These are phyloP conservation scores for Phaeotremella fagi DNA, from an alignment of 768 basidiomycete genomes.

Conservation along the genomic window DNA sequence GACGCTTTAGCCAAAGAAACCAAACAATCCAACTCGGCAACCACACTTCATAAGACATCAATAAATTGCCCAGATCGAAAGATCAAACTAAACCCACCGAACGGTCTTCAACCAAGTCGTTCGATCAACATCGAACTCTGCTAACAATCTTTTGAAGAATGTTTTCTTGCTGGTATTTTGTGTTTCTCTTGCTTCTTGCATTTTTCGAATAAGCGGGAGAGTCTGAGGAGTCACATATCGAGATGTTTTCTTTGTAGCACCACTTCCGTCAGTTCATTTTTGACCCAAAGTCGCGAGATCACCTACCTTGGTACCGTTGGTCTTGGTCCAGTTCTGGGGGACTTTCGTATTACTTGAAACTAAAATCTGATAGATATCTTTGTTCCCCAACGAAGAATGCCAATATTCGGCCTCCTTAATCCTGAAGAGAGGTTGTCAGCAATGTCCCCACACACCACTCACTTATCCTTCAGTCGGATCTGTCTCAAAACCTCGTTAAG, in stretches of 20 bases:
- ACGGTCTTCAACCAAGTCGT: slow-evolving; percentile 44
- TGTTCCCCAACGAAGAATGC: slow-evolving; percentile 78
- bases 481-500: slow-evolving; percentile 65
- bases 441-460: slow-evolving; percentile 10
- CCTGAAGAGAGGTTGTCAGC: slow-evolving; percentile 44
- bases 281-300: neutral
- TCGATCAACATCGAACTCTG: slow-evolving; percentile 47
- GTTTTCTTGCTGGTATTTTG: slow-evolving; percentile 71
- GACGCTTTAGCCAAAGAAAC: slow-evolving; percentile 87
- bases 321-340: slow-evolving; percentile 81
- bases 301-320: slow-evolving; percentile 69
- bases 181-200: slow-evolving; percentile 92
- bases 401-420: slow-evolving; percentile 56
- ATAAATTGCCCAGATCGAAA: neutral
- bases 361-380: slow-evolving; percentile 91
- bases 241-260: slow-evolving; percentile 56
- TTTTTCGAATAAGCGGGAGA: slow-evolving; percentile 63
- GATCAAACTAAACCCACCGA: slow-evolving; percentile 24
- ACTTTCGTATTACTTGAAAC: slow-evolving; percentile 60
- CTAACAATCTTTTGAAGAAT: slow-evolving; percentile 57
- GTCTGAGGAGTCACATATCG: slow-evolving; percentile 76
- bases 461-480: slow-evolving; percentile 68
- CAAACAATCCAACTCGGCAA: slow-evolving; percentile 94
- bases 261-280: neutral
- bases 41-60: slow-evolving; percentile 59